These are phyloP conservation scores for Trichaptum fuscoviolaceum DNA, from an alignment of 768 basidiomycete species.

Conservation along the genomic window DNA sequence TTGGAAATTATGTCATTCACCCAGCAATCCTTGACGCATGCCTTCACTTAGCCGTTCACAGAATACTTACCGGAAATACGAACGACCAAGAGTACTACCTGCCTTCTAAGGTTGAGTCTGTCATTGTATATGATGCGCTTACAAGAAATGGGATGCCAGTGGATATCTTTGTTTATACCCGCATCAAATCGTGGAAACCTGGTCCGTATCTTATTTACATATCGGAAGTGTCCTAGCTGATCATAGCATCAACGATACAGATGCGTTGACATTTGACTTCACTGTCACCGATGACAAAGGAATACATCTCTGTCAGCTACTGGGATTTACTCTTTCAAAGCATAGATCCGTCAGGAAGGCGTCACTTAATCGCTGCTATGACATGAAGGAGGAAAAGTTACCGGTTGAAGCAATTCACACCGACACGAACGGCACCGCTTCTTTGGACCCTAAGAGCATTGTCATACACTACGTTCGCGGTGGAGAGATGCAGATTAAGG, in stretches of 20 bases:
- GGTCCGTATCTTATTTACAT: constrained; percentile 7
- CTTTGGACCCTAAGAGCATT: constrained; percentile 2
- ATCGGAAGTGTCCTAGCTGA: no score
- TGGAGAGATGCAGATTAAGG: constrained; percentile 17
- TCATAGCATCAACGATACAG: constrained; percentile 6
- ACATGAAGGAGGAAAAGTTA: background rate
- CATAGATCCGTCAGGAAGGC: background rate
- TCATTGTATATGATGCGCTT: constrained; percentile 16
- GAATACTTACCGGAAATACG: constrained; percentile 24
- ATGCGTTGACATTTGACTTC: constrained; percentile 23
- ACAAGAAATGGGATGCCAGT: constrained; percentile 13
- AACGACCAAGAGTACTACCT: constrained; percentile 28
- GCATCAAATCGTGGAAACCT: constrained; percentile 25
- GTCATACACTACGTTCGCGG: constrained; percentile 15
- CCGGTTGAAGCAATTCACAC: constrained; percentile 8
- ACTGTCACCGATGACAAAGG: constrained; percentile 23
- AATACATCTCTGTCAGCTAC: constrained; percentile 16
- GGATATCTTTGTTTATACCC: constrained; percentile 21
- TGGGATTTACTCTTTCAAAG: background rate
- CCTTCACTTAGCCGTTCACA: constrained; percentile 28
- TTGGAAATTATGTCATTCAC: constrained; percentile 23
- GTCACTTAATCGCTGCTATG: background rate
- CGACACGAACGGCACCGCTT: background rate
- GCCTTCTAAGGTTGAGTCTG: constrained; percentile 19
- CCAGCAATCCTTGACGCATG: constrained; percentile 34